Evolutionary conservation across 2,329 filamentous ascomycete genomes (phyloP), one percentile per base, ranked within the genome.

Genomic region (Geoglossum cookeanum): DNA sequence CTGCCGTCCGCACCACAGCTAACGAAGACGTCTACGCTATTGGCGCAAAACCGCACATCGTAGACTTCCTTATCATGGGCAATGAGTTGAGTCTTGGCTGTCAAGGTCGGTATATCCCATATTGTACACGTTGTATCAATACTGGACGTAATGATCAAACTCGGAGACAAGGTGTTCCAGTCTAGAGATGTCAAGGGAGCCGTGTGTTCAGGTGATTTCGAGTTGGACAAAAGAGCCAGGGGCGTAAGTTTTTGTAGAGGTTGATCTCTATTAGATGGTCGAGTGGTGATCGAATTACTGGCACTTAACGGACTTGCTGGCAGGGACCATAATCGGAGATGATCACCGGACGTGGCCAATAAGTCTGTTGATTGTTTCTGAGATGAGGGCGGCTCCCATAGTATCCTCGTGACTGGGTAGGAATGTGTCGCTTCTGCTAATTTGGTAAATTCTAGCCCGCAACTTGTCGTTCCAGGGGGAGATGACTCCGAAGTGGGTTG

Each of bases 51-150:
- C 22, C 92, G 83, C 53, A 98, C 92, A 68, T 98, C 92, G 66
- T 95, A 98, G 4, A 98, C 92, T 70, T 98, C 92, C 70, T 97
- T 97, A 72, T 98, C 92, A 69, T 98, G 92, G 22, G 92, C 92
- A 70, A 98, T 98, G 51, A 98, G 75, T 69, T 98, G 92, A 1
- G 92, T 98, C 72, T 98, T 98, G 56, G 92, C 92, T 0, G 92
- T 98, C 61, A 98, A 75, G 0, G 92, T 96, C 3, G 92, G 92
- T 58, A 98, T 98, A 68, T 98, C 92, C 92, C 92, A 98, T 62
- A 98, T 98, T 3, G 92, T 98, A 72, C 92, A 98, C 4, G 92
- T 98, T 1, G 92, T 98, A 67, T 98, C 92, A 66, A 98, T 98
- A 68, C 90, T 97, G 3, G 90, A 96, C 0, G 92, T 98, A 65